phyloP scores from a whole-genome alignment of 495 filamentous ascomycete species.

The Aspergillus funiculosus region DNA sequence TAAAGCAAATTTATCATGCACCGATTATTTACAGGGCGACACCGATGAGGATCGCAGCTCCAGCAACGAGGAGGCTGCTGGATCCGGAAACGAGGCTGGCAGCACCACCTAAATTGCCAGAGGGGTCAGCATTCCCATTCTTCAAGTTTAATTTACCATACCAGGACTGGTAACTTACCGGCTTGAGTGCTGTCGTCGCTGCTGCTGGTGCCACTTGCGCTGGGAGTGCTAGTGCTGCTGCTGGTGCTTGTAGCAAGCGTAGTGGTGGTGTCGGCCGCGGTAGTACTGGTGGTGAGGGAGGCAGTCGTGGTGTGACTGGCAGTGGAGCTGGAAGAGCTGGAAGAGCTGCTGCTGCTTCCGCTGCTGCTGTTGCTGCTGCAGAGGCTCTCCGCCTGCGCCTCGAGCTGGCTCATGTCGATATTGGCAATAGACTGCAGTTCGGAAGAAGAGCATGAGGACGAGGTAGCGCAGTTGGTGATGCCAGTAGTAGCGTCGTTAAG shows the following conservation, averaged over 20 bases:
- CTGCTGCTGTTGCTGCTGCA: no score
- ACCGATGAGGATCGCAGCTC: neutral
- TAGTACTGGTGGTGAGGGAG: no score
- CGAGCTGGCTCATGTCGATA: no score
- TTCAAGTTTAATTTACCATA: no score
- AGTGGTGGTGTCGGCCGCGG: no score
- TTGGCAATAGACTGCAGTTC: neutral
- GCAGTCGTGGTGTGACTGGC: no score
- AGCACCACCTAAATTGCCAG: neutral
- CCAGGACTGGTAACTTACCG: no score
- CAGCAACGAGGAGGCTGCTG: neutral
- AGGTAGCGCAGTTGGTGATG: neutral
- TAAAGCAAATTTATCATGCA: no score
- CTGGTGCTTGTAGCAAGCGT: neutral
- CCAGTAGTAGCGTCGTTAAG: neutral
- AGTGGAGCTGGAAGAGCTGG: no score
- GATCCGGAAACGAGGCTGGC: neutral
- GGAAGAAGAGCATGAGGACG: neutral
- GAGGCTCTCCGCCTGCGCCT: no score
- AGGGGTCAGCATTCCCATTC: neutral
- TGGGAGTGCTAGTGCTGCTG: neutral
- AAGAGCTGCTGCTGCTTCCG: no score
- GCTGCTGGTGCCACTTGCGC: neutral
- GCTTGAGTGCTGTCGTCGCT: neutral
- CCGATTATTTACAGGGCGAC: no score